Base-by-base conservation (phyloP, 1,284 basidiomycete species). In the Cutaneotrichosporon daszewskae region DNA sequence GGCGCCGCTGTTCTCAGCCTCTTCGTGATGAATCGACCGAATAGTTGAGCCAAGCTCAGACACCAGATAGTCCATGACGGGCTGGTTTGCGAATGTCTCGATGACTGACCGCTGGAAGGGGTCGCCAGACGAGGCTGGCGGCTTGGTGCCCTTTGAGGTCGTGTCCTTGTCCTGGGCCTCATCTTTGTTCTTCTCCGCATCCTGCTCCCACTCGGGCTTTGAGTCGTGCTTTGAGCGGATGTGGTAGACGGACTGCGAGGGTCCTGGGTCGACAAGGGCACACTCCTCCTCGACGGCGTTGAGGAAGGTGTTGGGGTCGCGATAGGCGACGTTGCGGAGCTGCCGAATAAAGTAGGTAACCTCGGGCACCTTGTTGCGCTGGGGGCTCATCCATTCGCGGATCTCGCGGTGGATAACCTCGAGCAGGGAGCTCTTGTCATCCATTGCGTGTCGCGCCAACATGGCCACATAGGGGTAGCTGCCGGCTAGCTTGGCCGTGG, bases 371-470 rank as follows among this genome's bases (percentile, higher is more conserved):
- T 80, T 82, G 38, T 79, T 80, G 28, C 86, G 80, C 37, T 83
- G 77, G 45, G 82, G 80, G 8, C 78, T 73, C 56, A 90, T 81
- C 71, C 82, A 86, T 5, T 82, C 79, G 58, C 79, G 83, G 57
- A 97, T 77, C 56, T 91, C 86, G 49, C 85, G 82, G 19, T 79
- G 77, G 81, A 98, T 92, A 49, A 87, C 77, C 6, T 75, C 74
- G 43, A 80, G 77, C 24, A 97, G 67, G 2, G 79, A 79, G 6
- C 72, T 62, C 5, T 76, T 62, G 54, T 91, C 85, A 69, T 99
- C 95, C 40, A 94, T 80, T 41, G 89, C 73, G 65, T 98, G 94
- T 3, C 95, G 85, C 16, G 96, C 74, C 45, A 97, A 84, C 60
- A 87, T 86, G 17, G 84, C 81, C 36, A 90, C 79, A 64, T 91